These are phyloP conservation scores for Skeletonema potamos DNA, from an alignment of 108 stramenopile genomes.

Conservation along the genomic window DNA sequence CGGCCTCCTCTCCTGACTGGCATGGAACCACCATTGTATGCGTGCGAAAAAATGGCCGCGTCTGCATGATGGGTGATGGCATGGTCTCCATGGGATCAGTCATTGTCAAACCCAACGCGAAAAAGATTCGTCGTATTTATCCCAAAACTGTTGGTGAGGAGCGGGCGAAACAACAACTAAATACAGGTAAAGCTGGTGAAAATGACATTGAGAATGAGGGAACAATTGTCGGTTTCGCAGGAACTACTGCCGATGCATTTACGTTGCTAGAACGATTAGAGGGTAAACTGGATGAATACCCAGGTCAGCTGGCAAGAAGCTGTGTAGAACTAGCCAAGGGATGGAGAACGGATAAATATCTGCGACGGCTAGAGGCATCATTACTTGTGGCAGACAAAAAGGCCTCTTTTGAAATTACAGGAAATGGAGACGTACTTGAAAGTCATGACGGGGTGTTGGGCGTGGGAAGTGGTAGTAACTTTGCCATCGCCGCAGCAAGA, in stretches of 20 bases:
- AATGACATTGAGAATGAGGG: conserved; percentile 45
- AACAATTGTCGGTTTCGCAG: conserved; percentile 96
- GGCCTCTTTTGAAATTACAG: conserved; percentile 89
- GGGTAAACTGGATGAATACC: conserved; percentile 94
- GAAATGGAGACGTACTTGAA: conserved; percentile 97
- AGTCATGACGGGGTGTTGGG: conserved; percentile 91
- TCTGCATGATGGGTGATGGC: conserved; percentile 99
- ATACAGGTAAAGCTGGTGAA: background rate
- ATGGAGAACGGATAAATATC: conserved; percentile 98
- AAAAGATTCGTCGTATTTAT: conserved; percentile 87
- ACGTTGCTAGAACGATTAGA: conserved; percentile 96
- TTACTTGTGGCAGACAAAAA: conserved; percentile 89
- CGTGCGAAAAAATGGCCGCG: conserved; percentile 94
- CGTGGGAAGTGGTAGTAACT: conserved; percentile 85
- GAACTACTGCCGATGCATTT: conserved; percentile 97
- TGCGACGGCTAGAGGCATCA: conserved; percentile 91
- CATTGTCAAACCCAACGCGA: conserved; percentile 95
- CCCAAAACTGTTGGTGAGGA: conserved; percentile 43
- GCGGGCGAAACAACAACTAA: background rate
- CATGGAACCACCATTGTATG: conserved; percentile 85
- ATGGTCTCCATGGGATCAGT: conserved; percentile 93
- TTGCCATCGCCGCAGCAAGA: conserved; percentile 92
- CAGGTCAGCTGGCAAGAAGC: conserved; percentile 89
- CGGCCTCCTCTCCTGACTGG: conserved; percentile 26
- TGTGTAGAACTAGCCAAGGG: conserved; percentile 98